A percentile compares a stretch with the other conserved stretches of the same genome.
Evolutionary conservation across 2,329 filamentous ascomycete species (phyloP).

Genomic region (Nannizzia gypsea): DNA sequence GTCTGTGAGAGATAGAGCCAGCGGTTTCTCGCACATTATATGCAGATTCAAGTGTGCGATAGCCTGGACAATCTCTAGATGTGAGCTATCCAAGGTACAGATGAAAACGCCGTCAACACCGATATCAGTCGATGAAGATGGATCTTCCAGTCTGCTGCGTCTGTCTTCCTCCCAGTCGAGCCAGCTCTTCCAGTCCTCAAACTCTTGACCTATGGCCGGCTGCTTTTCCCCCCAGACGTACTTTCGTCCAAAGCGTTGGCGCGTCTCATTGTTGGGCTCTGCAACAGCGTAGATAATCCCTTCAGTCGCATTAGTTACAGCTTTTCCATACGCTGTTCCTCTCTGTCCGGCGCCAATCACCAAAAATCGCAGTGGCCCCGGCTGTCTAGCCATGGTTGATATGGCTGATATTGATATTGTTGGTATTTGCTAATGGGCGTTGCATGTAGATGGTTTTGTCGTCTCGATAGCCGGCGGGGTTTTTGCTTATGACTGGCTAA

Average conservation of each 20-base stretch:
- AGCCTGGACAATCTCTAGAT: conserved; percentile 66
- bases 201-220: conserved; percentile 53
- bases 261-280: conserved; percentile 69
- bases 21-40: conserved; percentile 89
- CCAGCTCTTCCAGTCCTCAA: conserved; percentile 63
- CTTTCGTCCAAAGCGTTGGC: conserved; percentile 53
- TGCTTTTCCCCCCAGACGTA: conserved; percentile 56
- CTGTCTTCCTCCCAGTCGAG: conserved; percentile 57
- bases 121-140: conserved; percentile 20
- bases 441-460: not conserved
- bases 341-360: conserved; percentile 75
- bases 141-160: conserved; percentile 43
- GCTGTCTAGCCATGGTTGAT: not conserved
- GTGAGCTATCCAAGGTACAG: conserved; percentile 77
- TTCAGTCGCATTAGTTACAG: conserved; percentile 52
- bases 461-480: not conserved
- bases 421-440: not conserved
- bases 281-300: conserved; percentile 66
- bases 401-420: not conserved
- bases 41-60: conserved; percentile 60
- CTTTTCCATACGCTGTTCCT: conserved; percentile 60
- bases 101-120: conserved; percentile 58
- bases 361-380: conserved; percentile 49
- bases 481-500: too few species aligned
- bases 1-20: conserved; percentile 66